Base-by-base conservation (phyloP, 106 monocot genomes). In the Acorus calamus region DNA sequence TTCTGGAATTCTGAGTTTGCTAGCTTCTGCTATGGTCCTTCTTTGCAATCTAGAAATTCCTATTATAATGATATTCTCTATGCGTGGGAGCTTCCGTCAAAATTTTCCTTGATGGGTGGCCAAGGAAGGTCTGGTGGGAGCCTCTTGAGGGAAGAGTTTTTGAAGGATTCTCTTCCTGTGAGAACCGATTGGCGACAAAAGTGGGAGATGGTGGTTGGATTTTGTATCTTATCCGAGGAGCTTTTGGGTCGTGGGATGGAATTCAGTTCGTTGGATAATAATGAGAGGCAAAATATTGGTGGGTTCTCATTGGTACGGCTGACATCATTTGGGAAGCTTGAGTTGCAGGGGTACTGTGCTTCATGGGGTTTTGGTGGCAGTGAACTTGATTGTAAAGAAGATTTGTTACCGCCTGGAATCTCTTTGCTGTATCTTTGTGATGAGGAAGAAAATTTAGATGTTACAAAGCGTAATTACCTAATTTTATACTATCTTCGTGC, bases 11-110 rank as follows among this genome's bases (percentile, higher is more conserved):
- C 65, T 55, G 69, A 80, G 53, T 91, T 87, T 55, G 87, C 61
- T 47, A 4, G 85, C 4, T 91, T 96, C 42, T 82, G 71, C 68
- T 96, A 73, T 77, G 96, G 87, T 43, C 68, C 80, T 5, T 73
- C 28, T 28, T 28, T 28, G 28, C 28, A 49, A 3, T 65, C 71
- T 14, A 56, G 53, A 72, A 66, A 60, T 45, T 2, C 46, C 52
- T 8, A 45, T 51, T 43, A 59, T n/a, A 62, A 51, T 50, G 53
- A 62, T 72, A 64, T 61, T 4, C 47, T 84, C 48, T 73, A 74
- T 71, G 84, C 87, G 28, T 85, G 91, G 96, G 91, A 84, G 60
- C 78, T 91, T 56, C 96, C 96, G 53, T 91, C 78, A 7, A 52
- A 47, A 53, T 57, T 96, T 69, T 61, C 66, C 64, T 62, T 91